Evolutionary conservation across 2,329 filamentous ascomycete genomes (phyloP).

Genomic region (Penicillium thymicola): DNA sequence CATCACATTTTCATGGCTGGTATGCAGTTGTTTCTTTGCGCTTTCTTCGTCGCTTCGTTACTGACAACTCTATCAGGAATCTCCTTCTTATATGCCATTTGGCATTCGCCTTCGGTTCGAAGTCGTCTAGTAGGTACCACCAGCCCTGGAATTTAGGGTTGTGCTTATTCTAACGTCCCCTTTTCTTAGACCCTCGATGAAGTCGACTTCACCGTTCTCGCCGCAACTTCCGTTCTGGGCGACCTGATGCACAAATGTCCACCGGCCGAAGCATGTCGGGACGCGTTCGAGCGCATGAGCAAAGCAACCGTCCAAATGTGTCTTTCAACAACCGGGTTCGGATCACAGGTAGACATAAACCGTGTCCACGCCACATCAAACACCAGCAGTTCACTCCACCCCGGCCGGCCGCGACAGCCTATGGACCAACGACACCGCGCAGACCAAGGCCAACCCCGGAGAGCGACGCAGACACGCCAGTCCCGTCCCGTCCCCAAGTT

Average conservation of each 20-base stretch:
- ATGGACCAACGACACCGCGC: slow-evolving; percentile 23
- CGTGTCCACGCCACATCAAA: slow-evolving; percentile 21
- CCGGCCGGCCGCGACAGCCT: slow-evolving; percentile 17
- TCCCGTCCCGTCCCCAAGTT: slow-evolving; percentile 53
- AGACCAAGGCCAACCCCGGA: slow-evolving; percentile 30
- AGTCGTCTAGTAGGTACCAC: slow-evolving; percentile 70
- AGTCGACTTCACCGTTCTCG: slow-evolving; percentile 93
- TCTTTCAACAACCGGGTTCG: slow-evolving; percentile 80
- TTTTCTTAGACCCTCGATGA: slow-evolving; percentile 72
- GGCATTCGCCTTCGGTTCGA: slow-evolving; percentile 88
- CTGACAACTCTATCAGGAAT: slow-evolving; percentile 52
- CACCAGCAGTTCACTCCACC: slow-evolving; percentile 9
- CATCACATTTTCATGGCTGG: slow-evolving; percentile 98
- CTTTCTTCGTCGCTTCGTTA: not conserved
- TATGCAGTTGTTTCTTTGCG: slow-evolving; percentile 35
- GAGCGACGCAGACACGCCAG: slow-evolving; percentile 34
- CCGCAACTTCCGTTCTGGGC: slow-evolving; percentile 85
- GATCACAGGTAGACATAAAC: slow-evolving; percentile 42
- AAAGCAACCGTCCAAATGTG: slow-evolving; percentile 96
- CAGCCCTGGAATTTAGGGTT: not conserved
- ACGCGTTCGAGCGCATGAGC: slow-evolving; percentile 91
- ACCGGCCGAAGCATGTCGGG: slow-evolving; percentile 87
- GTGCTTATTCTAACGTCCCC: slow-evolving; percentile 7
- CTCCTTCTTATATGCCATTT: slow-evolving; percentile 94
- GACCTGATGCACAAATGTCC: slow-evolving; percentile 94